Conservation (phyloP, 148 eudicot species). For the Rhododendron mucronatum region DNA sequence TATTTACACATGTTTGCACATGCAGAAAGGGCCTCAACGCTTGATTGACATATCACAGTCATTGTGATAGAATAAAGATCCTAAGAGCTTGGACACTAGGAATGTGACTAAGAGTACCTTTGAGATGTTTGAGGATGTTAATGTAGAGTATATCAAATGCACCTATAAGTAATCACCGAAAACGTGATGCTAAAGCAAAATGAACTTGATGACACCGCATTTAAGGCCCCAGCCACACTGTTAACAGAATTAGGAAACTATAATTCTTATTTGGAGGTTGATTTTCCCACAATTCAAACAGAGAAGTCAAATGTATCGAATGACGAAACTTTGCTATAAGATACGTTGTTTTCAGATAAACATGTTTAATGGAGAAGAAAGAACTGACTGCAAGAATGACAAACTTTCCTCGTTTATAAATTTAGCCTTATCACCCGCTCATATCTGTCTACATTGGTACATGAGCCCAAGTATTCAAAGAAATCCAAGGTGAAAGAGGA, state of each 20-base stretch:
- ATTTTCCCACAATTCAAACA: neutral
- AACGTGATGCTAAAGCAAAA: neutral
- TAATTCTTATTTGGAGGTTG: neutral
- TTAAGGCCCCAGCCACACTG: neutral
- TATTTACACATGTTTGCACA: neutral
- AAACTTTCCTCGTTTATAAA: neutral
- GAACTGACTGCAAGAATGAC: neutral
- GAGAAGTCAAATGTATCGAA: neutral
- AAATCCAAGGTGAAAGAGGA: neutral
- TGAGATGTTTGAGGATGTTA: too few relatives aligned
- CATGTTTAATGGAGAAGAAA: neutral
- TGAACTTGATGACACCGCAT: neutral
- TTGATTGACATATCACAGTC: too few relatives aligned
- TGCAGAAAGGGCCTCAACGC: neutral
- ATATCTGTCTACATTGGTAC: neutral
- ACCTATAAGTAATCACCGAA: neutral
- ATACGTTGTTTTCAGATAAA: neutral
- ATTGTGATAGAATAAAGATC: neutral
- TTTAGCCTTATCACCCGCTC: neutral
- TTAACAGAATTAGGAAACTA: neutral
- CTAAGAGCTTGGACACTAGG: neutral
- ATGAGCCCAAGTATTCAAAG: neutral
- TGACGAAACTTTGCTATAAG: neutral
- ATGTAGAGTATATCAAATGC: neutral
- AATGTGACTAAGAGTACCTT: too few relatives aligned